Conservation (phyloP, 2,329 filamentous ascomycete species). For the Apiospora aurea region DNA sequence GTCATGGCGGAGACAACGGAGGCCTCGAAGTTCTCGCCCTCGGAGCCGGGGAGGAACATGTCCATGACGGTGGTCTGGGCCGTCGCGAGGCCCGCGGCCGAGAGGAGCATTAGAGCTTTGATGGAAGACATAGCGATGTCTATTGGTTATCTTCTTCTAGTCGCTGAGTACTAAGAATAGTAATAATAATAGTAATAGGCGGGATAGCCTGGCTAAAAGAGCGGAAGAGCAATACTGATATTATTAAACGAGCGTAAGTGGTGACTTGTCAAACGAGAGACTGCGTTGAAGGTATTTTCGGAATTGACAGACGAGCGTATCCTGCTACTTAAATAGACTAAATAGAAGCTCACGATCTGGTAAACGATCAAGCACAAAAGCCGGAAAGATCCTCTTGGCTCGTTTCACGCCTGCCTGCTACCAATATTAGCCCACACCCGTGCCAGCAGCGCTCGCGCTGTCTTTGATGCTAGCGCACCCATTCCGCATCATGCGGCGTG, state of each 20-base stretch:
- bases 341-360: not conserved
- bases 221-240: not conserved
- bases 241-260: not conserved
- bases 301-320: not conserved
- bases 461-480: constrained; percentile 3
- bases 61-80: constrained; percentile 20
- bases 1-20: constrained; percentile 24
- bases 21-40: constrained; percentile 14
- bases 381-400: not conserved
- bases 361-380: not conserved
- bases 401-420: not conserved
- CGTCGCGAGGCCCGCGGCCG: constrained; percentile 19
- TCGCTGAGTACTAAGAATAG: too few species aligned
- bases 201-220: not conserved
- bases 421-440: not conserved
- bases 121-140: not conserved
- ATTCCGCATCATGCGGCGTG: not conserved
- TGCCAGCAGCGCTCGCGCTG: constrained; percentile 10
- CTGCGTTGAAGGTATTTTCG: not conserved
- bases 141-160: too few species aligned
- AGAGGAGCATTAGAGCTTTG: constrained; percentile 2
- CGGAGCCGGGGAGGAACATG: constrained; percentile 25
- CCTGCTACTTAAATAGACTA: not conserved
- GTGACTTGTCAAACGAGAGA: not conserved
- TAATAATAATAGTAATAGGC: not conserved